Percentiles rank a stretch among this genome's conserved stretches.
Conservation (phyloP, 2,329 filamentous ascomycete species). For the Alternaria conjuncta region DNA sequence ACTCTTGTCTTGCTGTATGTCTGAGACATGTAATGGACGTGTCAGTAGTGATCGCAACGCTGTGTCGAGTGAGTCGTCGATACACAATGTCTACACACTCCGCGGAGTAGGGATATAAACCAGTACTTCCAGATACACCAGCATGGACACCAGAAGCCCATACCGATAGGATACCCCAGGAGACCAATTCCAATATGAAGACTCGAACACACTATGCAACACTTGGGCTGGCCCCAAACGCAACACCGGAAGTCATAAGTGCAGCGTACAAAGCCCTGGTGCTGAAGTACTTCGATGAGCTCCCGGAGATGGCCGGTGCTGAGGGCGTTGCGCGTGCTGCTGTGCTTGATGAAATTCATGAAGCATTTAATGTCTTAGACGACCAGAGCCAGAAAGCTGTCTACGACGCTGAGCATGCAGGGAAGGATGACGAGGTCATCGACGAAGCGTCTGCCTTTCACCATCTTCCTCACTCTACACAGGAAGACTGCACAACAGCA, state of each 20-base stretch:
- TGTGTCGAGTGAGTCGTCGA: conserved; percentile 9
- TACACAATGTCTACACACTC: conserved; percentile 9
- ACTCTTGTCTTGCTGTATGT: not conserved
- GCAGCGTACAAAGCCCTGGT: conserved; percentile 28
- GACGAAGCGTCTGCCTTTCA: conserved; percentile 9
- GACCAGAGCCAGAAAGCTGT: conserved; percentile 14
- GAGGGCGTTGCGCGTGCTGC: conserved; percentile 15
- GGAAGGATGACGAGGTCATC: conserved; percentile 1
- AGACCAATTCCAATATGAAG: not conserved
- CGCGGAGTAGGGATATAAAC: not conserved
- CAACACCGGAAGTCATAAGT: conserved; percentile 20
- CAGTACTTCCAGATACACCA: not conserved
- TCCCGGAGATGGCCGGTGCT: conserved; percentile 6
- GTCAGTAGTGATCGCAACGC: not conserved
- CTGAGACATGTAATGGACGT: not conserved
- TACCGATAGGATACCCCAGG: not conserved
- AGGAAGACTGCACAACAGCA: conserved; percentile 2
- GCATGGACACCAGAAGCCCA: not conserved
- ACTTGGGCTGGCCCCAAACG: conserved; percentile 22
- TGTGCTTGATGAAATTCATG: conserved; percentile 15
- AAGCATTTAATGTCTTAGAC: conserved; percentile 26
- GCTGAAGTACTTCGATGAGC: conserved; percentile 22
- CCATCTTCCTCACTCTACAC: not conserved
- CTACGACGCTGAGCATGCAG: conserved; percentile 24
- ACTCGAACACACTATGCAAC: conserved; percentile 20